Base-by-base conservation (phyloP, 345 rosid species). In the Dovyalis caffra region DNA sequence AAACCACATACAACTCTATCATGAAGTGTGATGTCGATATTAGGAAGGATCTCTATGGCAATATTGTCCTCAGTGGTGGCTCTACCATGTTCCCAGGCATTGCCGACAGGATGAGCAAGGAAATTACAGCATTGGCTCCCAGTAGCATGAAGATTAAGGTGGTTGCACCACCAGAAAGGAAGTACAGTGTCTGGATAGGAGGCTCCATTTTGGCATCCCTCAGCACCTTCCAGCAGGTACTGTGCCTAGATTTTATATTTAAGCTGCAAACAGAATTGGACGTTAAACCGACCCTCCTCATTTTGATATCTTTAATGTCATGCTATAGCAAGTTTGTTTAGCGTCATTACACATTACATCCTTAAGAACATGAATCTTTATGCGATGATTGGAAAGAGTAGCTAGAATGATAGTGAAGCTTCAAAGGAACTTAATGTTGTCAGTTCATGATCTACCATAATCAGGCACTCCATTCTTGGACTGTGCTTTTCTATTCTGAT, bases 31-130 rank as follows among this genome's bases (percentile, higher is more conserved):
- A 89, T 31, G 89, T 89, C 0, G 90, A 89, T 73, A 86, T 84
- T 66, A 89, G 89, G 83, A 87, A 76, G 87, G 90, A 87, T 63
- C 84, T 87, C 43, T 89, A 86, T 64, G 83, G 85, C 25, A 87
- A 87, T 67, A 87, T 87, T 47, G 87, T 87, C 45, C 80, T 87
- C 35, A 86, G 94, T 40, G 90, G 90, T 74, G 94, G 94, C 63
- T n/a, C 94, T 49, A 90, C 89, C 18, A 88, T 88, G 92, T 91
- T 89, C 84, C 82, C 89, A 0, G 93, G 93, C 64, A 89, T 91
- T 31, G 93, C 85, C 35, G 91, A 89, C 34, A 85, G 97, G 79
- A 91, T 91, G 93, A 87, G 85, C 87, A 91, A 89, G 87, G 93
- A 89, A 82, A 88, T 89, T 56, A 83, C 86, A 10, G 92, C 97